phyloP scores from a whole-genome alignment of 495 filamentous ascomycete species.

The Aspergillus biplanus region DNA sequence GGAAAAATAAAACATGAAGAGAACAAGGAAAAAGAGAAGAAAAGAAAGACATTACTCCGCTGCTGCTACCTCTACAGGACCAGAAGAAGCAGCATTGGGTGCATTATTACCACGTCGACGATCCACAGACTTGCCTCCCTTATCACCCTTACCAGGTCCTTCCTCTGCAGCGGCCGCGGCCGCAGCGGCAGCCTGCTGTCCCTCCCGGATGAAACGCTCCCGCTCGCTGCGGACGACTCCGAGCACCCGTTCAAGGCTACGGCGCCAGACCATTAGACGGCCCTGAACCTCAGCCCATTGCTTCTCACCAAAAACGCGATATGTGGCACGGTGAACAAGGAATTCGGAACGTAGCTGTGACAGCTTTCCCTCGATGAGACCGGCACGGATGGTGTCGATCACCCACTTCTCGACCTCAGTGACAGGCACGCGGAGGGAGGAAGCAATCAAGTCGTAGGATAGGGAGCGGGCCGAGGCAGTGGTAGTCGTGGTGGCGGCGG shows the following conservation, averaged over 20 bases:
- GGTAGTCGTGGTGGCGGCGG: conserved; percentile 51
- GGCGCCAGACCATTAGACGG: conserved; percentile 86
- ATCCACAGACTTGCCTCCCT: conserved; percentile 39
- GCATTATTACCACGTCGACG: conserved; percentile 34
- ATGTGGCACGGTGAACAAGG: conserved; percentile 90
- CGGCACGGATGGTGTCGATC: conserved; percentile 94
- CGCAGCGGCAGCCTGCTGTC: conserved; percentile 38
- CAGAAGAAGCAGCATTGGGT: not conserved
- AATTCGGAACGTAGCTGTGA: conserved; percentile 90
- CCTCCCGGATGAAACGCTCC: conserved; percentile 60
- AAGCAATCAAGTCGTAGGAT: conserved; percentile 79
- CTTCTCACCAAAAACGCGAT: conserved; percentile 95
- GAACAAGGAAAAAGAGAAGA: conserved; percentile 21
- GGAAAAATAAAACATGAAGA: conserved; percentile 22
- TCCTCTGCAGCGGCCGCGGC: conserved; percentile 33
- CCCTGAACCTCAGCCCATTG: conserved; percentile 95
- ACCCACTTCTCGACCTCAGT: conserved; percentile 97
- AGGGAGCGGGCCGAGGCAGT: conserved; percentile 72
- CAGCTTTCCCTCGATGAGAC: conserved; percentile 92
- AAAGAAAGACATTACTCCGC: conserved; percentile 25
- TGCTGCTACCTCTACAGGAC: conserved; percentile 16
- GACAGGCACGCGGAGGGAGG: conserved; percentile 75
- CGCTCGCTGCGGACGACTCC: conserved; percentile 76
- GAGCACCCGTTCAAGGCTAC: conserved; percentile 73
- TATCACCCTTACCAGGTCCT: conserved; percentile 32